Conservation (phyloP, 768 basidiomycete species). For the Dentipellis sp. region DNA sequence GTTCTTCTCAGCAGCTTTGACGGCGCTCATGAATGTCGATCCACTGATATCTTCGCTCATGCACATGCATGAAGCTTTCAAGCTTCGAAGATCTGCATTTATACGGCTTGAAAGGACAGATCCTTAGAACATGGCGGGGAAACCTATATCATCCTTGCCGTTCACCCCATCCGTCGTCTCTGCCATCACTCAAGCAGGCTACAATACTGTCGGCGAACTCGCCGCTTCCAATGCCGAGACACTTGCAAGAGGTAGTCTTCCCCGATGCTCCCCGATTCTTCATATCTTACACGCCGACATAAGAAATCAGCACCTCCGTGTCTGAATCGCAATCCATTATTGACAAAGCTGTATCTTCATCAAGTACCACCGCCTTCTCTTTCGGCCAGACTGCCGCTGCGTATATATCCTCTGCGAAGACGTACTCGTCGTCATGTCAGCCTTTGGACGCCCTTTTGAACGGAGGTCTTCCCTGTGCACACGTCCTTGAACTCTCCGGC, state of each 20-base stretch:
- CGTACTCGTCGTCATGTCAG: conserved; percentile 33
- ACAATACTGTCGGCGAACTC: not conserved
- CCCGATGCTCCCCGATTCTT: not conserved
- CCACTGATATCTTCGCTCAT: not conserved
- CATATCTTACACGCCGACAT: not conserved
- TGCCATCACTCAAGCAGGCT: not conserved
- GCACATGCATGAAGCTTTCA: not conserved
- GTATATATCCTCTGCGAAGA: conserved; percentile 22
- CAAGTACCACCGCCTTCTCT: not conserved
- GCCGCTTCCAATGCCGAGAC: not conserved
- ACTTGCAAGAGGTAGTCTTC: not conserved
- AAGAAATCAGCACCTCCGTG: not conserved
- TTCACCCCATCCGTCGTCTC: not conserved
- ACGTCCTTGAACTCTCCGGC: conserved; percentile 66
- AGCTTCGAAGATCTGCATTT: not conserved
- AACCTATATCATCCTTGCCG: not conserved
- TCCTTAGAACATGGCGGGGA: not conserved
- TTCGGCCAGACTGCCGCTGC: conserved; percentile 53
- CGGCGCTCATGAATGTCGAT: not conserved
- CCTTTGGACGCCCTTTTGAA: conserved; percentile 51
- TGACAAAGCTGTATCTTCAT: not conserved
- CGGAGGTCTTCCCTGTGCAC: conserved; percentile 53
- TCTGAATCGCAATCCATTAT: not conserved
- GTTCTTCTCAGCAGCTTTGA: not conserved
- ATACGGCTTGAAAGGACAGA: not conserved